Evolutionary conservation across 2,329 filamentous ascomycete genomes (phyloP).

Genomic region (Colletotrichum spaethianum): DNA sequence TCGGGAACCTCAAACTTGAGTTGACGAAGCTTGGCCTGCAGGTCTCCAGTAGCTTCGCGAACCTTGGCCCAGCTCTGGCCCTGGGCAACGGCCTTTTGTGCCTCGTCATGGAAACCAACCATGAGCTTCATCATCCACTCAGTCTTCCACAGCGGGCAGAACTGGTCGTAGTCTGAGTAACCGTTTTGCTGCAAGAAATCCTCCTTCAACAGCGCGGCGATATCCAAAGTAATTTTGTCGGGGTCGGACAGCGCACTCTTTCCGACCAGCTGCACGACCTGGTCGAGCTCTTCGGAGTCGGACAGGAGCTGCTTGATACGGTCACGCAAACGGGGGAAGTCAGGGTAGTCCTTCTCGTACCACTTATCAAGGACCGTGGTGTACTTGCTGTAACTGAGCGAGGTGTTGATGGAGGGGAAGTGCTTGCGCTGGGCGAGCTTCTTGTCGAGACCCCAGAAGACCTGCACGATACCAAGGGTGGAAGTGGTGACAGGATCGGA

Average conservation of each 20-base stretch:
- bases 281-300: constrained; percentile 96
- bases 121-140: constrained; percentile 99
- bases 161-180: constrained; percentile 99
- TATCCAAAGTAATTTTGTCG: constrained; percentile 98
- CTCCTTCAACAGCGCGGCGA: constrained; percentile 93
- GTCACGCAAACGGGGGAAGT: constrained; percentile 93
- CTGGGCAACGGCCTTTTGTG: constrained; percentile 93
- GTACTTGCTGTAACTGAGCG: constrained; percentile 97
- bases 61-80: constrained; percentile 95
- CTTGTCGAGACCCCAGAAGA: constrained; percentile 99
- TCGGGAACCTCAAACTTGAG: constrained; percentile 98
- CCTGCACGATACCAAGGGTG: constrained; percentile 97
- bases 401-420: constrained; percentile 98
- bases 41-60: constrained; percentile 88
- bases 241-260: constrained; percentile 96
- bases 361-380: constrained; percentile 88
- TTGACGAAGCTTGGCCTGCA: constrained; percentile 86
- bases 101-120: constrained; percentile 97
- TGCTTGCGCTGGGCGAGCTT: constrained; percentile 99
- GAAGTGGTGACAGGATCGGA: constrained; percentile 96
- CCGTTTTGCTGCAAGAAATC: constrained; percentile 99
- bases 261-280: constrained; percentile 98
- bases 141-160: constrained; percentile 99
- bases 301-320: constrained; percentile 94
- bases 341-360: constrained; percentile 93